Conservation (phyloP, 2,329 filamentous ascomycete genomes). For the Trichophyton verrucosum region DNA sequence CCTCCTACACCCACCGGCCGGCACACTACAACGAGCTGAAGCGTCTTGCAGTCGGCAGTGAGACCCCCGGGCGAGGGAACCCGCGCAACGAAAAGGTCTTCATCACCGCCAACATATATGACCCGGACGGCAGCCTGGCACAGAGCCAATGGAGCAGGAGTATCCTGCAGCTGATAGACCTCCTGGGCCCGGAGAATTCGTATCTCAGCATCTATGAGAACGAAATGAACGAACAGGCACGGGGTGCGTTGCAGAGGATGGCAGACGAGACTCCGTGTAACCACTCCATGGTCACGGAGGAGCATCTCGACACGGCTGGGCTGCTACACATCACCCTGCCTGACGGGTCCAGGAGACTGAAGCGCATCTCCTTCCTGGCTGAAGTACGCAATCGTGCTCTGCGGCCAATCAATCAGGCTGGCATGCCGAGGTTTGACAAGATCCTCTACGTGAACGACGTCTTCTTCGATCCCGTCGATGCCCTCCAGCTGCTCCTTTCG, state of each 20-base stretch:
- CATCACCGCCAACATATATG: constrained; percentile 59
- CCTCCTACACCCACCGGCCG: constrained; percentile 45
- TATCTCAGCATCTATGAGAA: constrained; percentile 65
- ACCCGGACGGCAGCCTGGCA: constrained; percentile 48
- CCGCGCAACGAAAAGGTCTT: constrained; percentile 54
- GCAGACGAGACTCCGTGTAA: constrained; percentile 39
- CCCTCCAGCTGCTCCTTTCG: constrained; percentile 49
- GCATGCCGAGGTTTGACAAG: constrained; percentile 40
- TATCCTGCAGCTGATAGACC: constrained; percentile 49
- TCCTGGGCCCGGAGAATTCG: constrained; percentile 55
- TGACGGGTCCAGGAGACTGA: constrained; percentile 50
- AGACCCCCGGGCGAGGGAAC: constrained; percentile 37
- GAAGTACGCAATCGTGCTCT: constrained; percentile 60
- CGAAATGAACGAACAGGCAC: constrained; percentile 48
- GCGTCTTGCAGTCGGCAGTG: constrained; percentile 20
- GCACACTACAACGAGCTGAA: constrained; percentile 38
- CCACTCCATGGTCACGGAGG: constrained; percentile 46
- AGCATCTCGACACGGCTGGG: constrained; percentile 44
- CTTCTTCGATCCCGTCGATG: constrained; percentile 47
- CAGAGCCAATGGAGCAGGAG: constrained; percentile 52
- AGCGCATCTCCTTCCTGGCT: constrained; percentile 62
- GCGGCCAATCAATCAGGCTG: constrained; percentile 44
- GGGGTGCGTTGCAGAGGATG: constrained; percentile 43
- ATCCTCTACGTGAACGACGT: constrained; percentile 57
- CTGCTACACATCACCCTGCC: constrained; percentile 51